Evolutionary conservation across 164 flowering plant species (phyloP).

Genomic region (Taxillus chinensis): DNA sequence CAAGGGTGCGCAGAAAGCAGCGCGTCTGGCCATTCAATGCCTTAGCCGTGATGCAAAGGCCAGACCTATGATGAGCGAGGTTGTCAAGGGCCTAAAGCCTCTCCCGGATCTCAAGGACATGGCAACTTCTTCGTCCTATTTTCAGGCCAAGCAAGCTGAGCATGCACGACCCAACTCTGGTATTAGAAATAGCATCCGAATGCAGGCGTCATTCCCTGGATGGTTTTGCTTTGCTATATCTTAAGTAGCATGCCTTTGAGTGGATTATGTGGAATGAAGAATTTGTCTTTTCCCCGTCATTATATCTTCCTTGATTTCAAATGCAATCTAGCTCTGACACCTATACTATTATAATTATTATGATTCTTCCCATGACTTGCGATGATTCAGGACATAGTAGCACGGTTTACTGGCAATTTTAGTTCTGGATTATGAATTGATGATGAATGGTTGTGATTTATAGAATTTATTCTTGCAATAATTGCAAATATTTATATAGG

Average conservation of each 20-base stretch:
- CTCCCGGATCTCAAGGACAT: slow-evolving; percentile 23
- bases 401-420: too few species aligned
- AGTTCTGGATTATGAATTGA: too few species aligned
- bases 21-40: slow-evolving; percentile 20
- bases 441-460: too few species aligned
- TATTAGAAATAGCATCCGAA: slow-evolving; percentile 12
- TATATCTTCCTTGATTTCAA: neutral
- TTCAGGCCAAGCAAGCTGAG: slow-evolving; percentile 22
- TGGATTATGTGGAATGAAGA: neutral
- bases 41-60: slow-evolving; percentile 21
- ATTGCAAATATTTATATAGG: too few species aligned
- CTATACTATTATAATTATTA: slow-evolving; percentile 9
- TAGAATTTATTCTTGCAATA: too few species aligned
- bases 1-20: slow-evolving; percentile 23
- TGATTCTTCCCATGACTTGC: neutral
- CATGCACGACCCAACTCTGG: neutral
- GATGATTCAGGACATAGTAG: too few species aligned
- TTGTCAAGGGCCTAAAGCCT: slow-evolving; percentile 22
- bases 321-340: slow-evolving; percentile 7
- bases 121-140: slow-evolving; percentile 22
- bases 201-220: neutral
- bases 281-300: neutral
- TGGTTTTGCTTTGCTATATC: neutral
- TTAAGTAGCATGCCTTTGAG: neutral
- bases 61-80: slow-evolving; percentile 30